Evolutionary conservation across 108 stramenopile species (phyloP).

Genomic region (Cyclostephanos tholiformis): DNA sequence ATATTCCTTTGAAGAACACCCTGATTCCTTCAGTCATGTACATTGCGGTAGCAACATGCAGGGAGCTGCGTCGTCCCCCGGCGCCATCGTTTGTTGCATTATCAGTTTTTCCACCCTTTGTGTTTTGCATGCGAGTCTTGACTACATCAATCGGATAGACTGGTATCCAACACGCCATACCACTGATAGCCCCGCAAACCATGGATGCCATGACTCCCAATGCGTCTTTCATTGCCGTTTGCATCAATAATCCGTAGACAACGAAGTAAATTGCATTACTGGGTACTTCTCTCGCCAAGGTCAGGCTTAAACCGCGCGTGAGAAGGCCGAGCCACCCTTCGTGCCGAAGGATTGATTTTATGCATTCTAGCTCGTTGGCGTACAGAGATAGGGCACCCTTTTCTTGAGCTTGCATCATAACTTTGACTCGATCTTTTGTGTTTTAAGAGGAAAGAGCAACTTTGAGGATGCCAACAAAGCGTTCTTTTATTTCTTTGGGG

Average conservation of each 20-base stretch:
- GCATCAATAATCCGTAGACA: slow-evolving; percentile 32
- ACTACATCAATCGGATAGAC: slow-evolving; percentile 60
- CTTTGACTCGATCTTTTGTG: slow-evolving; percentile 6
- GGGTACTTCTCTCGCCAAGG: slow-evolving; percentile 49
- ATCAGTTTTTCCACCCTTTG: slow-evolving; percentile 21
- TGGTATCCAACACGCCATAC: slow-evolving; percentile 51
- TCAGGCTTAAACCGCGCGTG: slow-evolving; percentile 40
- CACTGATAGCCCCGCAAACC: slow-evolving; percentile 21
- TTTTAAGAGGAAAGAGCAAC: too few relatives aligned
- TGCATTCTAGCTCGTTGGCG: slow-evolving; percentile 2
- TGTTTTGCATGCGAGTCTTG: slow-evolving; percentile 54
- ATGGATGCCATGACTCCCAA: slow-evolving; percentile 1
- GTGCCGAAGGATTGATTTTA: not conserved
- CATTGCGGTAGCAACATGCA: slow-evolving; percentile 33
- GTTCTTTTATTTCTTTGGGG: too few relatives aligned
- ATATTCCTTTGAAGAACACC: not conserved
- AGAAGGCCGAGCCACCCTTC: slow-evolving; percentile 16
- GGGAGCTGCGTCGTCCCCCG: too few relatives aligned
- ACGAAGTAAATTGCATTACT: slow-evolving; percentile 55
- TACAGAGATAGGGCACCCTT: not conserved
- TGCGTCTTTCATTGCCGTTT: not conserved
- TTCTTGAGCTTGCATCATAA: slow-evolving; percentile 16
- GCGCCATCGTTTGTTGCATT: slow-evolving; percentile 32
- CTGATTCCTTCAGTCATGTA: slow-evolving; percentile 27
- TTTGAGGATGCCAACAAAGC: too few relatives aligned